Percentiles rank a stretch among this genome's conserved stretches.
Conservation (phyloP, 2,329 filamentous ascomycete species). For the Cytospora piceicola region DNA sequence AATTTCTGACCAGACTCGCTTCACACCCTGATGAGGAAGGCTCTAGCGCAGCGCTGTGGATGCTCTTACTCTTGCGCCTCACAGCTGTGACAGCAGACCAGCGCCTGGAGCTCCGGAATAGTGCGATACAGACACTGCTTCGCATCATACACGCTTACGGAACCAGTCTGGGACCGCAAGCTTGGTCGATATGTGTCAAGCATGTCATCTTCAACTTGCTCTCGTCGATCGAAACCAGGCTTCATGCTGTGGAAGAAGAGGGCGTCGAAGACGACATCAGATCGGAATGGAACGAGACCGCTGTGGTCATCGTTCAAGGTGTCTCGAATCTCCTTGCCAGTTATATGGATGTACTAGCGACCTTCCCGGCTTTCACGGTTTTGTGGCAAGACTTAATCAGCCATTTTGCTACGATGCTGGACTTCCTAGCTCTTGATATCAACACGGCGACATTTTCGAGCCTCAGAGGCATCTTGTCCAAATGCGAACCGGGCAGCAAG, state of each 20-base stretch:
- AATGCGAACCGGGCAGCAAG: constrained; percentile 47
- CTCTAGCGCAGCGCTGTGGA: constrained; percentile 75
- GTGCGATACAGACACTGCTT: constrained; percentile 86
- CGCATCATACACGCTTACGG: constrained; percentile 92
- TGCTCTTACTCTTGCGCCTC: constrained; percentile 72
- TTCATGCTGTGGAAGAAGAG: constrained; percentile 46
- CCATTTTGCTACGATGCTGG: constrained; percentile 68
- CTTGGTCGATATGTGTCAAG: constrained; percentile 83
- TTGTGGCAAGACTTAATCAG: constrained; percentile 77
- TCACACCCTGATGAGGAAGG: constrained; percentile 61
- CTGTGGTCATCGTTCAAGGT: constrained; percentile 73
- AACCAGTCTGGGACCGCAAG: constrained; percentile 73
- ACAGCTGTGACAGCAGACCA: constrained; percentile 73
- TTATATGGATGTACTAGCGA: constrained; percentile 73
- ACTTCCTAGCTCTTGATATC: constrained; percentile 68
- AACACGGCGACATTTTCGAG: constrained; percentile 74
- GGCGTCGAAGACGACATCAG: constrained; percentile 47
- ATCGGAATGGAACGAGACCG: constrained; percentile 73
- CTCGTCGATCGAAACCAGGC: constrained; percentile 66
- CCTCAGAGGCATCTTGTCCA: constrained; percentile 64
- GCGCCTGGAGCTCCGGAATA: constrained; percentile 77
- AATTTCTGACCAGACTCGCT: constrained; percentile 61
- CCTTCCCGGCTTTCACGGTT: constrained; percentile 66
- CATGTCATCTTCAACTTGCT: constrained; percentile 80
- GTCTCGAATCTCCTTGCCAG: constrained; percentile 74